Conservation (phyloP, 148 eudicot genomes). For the Suaeda aralocaspica region DNA sequence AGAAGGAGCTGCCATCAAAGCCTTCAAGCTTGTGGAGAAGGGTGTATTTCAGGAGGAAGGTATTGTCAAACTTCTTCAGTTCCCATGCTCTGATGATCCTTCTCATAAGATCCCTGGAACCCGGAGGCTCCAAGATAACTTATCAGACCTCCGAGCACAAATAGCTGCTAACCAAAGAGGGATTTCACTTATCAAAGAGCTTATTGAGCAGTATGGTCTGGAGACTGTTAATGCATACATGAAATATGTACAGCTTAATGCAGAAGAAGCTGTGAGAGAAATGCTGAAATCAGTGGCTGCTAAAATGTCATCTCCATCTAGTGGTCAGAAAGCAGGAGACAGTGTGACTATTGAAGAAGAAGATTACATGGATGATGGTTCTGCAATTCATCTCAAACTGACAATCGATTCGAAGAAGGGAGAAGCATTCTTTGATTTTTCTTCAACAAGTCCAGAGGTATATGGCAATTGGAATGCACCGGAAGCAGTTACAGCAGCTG, state of each 20-base stretch:
- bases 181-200: conserved; percentile 90
- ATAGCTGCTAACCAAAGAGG: conserved; percentile 99
- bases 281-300: conserved; percentile 87
- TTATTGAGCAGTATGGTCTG: conserved; percentile 85
- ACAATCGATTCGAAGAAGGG: conserved; percentile 64
- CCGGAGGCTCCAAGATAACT: conserved; percentile 86
- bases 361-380: conserved; percentile 99
- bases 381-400: conserved; percentile 73
- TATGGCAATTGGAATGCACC: conserved; percentile 99
- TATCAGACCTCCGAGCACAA: conserved; percentile 95
- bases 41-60: conserved; percentile 93
- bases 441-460: conserved; percentile 91
- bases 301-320: conserved; percentile 41
- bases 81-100: conserved; percentile 56
- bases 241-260: conserved; percentile 79
- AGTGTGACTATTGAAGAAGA: conserved; percentile 71
- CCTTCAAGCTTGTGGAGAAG: conserved; percentile 95
- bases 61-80: conserved; percentile 64
- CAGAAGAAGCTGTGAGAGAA: conserved; percentile 89
- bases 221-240: conserved; percentile 88
- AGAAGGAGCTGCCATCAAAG: conserved; percentile 98
- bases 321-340: conserved; percentile 23
- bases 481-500: conserved; percentile 89
- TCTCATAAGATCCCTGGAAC: conserved; percentile 70
- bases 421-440: conserved; percentile 81